These are phyloP conservation scores for Floccularia luteovirens DNA, from an alignment of 768 basidiomycete genomes.

Conservation along the genomic window DNA sequence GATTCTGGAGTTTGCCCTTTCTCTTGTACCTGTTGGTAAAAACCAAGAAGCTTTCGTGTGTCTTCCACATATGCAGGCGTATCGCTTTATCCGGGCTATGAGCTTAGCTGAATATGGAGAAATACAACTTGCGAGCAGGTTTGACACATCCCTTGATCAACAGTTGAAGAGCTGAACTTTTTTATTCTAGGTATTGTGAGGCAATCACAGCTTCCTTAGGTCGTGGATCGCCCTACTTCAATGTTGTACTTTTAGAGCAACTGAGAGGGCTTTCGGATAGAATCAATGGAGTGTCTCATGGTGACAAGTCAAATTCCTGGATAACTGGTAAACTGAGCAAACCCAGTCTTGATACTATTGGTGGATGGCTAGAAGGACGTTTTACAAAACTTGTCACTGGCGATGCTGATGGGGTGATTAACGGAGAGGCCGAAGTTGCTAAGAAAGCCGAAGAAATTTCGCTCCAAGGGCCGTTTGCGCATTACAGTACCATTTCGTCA, in stretches of 20 bases:
- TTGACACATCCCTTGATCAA: conserved; percentile 5
- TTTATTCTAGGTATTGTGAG: conserved; percentile 76
- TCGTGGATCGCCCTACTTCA: conserved; percentile 62
- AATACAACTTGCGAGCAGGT: conserved; percentile 71
- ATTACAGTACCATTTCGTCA: conserved; percentile 89
- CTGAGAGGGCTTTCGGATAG: conserved; percentile 76
- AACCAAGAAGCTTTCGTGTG: conserved; percentile 85
- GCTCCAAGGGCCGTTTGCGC: conserved; percentile 79
- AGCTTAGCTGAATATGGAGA: conserved; percentile 79
- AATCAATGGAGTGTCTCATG: conserved; percentile 60
- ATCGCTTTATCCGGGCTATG: conserved; percentile 73
- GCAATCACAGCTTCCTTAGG: conserved; percentile 67
- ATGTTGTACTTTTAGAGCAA: conserved; percentile 58
- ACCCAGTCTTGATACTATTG: conserved; percentile 87
- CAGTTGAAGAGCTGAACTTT: not conserved
- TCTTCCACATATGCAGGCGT: conserved; percentile 81
- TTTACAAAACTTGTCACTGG: conserved; percentile 95
- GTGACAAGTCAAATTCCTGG: conserved; percentile 81
- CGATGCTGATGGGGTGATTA: conserved; percentile 54
- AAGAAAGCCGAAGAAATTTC: conserved; percentile 29
- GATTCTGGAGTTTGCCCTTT: conserved; percentile 85
- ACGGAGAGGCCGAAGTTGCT: conserved; percentile 23
- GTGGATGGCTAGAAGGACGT: conserved; percentile 86
- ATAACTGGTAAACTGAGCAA: conserved; percentile 81
- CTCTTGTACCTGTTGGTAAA: conserved; percentile 62